phyloP scores from a whole-genome alignment of 78 protist genomes.

The Isochrysis galbana region DNA sequence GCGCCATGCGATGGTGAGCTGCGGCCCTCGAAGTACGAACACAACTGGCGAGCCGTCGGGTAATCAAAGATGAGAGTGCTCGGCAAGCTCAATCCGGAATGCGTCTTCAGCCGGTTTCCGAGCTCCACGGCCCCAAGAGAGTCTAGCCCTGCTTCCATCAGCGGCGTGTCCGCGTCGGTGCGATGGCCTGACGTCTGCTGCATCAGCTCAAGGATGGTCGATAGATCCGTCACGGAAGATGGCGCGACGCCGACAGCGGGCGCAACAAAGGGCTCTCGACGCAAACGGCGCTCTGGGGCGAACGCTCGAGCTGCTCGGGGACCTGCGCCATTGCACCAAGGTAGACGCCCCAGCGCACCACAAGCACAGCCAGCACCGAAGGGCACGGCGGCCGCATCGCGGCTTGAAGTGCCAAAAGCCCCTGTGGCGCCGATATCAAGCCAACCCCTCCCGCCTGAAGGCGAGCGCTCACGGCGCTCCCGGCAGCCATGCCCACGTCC shows the following conservation, averaged over 20 bases:
- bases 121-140: slow-evolving; percentile 3
- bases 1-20: no score
- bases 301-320: no score
- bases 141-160: slow-evolving; percentile 7
- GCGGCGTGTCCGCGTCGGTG: neutral
- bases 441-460: neutral
- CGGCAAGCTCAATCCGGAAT: neutral
- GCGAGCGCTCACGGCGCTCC: neutral
- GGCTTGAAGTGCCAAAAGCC: neutral
- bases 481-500: neutral
- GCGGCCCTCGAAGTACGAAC: neutral
- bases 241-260: neutral
- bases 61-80: neutral
- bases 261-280: no score
- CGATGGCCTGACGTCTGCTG: neutral
- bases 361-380: neutral
- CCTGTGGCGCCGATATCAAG: neutral
- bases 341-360: neutral
- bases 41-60: neutral
- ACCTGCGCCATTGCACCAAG: no score
- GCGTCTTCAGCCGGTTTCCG: neutral
- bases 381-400: neutral
- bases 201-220: neutral
- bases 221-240: neutral
- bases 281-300: no score